A percentile compares a stretch with the other conserved stretches of the same genome.
phyloP scores from a whole-genome alignment of 2,329 filamentous ascomycete genomes.

The Neofusicoccum sp. region DNA sequence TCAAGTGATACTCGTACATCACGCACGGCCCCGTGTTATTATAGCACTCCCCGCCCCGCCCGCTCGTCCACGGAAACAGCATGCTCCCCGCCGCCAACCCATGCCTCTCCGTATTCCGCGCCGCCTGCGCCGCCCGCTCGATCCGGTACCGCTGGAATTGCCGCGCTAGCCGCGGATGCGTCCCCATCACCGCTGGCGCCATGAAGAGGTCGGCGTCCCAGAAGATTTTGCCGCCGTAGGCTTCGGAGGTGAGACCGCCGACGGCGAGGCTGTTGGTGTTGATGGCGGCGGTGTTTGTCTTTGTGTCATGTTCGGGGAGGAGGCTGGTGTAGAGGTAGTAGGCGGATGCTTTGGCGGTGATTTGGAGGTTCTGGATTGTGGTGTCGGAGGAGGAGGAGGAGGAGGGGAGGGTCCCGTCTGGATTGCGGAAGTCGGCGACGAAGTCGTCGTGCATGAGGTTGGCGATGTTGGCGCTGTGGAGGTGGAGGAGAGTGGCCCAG shows the following conservation, averaged over 20 bases:
- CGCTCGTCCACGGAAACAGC: conserved; percentile 70
- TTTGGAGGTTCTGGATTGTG: background rate
- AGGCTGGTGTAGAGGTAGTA: conserved; percentile 60
- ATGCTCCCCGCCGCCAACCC: background rate
- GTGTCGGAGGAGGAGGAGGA: background rate
- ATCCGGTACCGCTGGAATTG: conserved; percentile 67
- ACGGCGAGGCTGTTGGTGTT: conserved; percentile 64
- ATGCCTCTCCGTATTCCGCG: conserved; percentile 53
- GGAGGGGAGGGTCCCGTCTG: background rate
- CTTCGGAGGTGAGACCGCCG: conserved; percentile 68
- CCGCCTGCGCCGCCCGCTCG: conserved; percentile 62
- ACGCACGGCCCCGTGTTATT: conserved; percentile 64
- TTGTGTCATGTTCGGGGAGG: conserved; percentile 60
- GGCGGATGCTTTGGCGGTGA: background rate
- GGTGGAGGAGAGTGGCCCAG: conserved; percentile 56
- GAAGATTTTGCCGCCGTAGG: conserved; percentile 67
- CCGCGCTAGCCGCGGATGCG: conserved; percentile 63
- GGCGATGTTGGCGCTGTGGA: conserved; percentile 65
- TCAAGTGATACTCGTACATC: conserved; percentile 73
- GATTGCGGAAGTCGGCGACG: conserved; percentile 55
- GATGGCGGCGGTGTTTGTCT: conserved; percentile 50
- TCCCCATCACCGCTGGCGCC: conserved; percentile 66
- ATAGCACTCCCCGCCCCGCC: conserved; percentile 65
- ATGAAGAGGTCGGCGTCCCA: conserved; percentile 71
- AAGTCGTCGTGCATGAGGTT: conserved; percentile 61